A percentile compares a stretch with the other conserved stretches of the same genome.
Evolutionary conservation across 2,329 filamentous ascomycete species (phyloP).

Genomic region (Calonectria pteridis): DNA sequence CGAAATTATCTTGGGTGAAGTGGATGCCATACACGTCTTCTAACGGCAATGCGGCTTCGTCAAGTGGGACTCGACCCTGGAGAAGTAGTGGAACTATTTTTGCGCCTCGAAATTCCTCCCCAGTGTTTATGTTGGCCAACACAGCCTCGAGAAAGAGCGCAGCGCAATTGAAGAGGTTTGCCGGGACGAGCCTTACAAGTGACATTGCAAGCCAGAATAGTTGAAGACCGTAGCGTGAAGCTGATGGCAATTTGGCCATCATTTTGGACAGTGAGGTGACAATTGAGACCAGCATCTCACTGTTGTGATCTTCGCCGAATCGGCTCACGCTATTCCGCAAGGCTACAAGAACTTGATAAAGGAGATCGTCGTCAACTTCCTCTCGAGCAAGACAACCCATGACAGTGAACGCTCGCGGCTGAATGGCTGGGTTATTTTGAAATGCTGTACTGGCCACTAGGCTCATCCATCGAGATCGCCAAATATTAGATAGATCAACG

Average conservation of each 20-base stretch:
- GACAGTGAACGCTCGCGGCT: slow-evolving; percentile 76
- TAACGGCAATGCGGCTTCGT: slow-evolving; percentile 71
- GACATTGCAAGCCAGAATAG: slow-evolving; percentile 79
- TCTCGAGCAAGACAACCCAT: slow-evolving; percentile 80
- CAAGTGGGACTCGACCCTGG: slow-evolving; percentile 70
- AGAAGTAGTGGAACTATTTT: slow-evolving; percentile 71
- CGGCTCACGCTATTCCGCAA: slow-evolving; percentile 74
- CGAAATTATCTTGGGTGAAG: slow-evolving; percentile 74
- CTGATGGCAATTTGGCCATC: slow-evolving; percentile 76
- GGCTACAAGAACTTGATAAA: slow-evolving; percentile 78
- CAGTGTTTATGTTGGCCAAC: slow-evolving; percentile 72
- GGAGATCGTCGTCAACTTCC: slow-evolving; percentile 77
- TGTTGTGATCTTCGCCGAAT: slow-evolving; percentile 73
- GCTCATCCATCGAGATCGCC: slow-evolving; percentile 81
- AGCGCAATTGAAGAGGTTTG: slow-evolving; percentile 73
- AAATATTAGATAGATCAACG: slow-evolving; percentile 74
- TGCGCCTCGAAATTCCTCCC: slow-evolving; percentile 69
- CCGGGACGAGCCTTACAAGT: slow-evolving; percentile 72
- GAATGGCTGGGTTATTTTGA: slow-evolving; percentile 79
- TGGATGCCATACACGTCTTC: slow-evolving; percentile 76
- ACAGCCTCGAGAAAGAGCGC: slow-evolving; percentile 75
- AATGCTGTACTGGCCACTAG: slow-evolving; percentile 79
- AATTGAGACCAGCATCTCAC: slow-evolving; percentile 77
- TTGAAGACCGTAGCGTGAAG: slow-evolving; percentile 76
- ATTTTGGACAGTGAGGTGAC: slow-evolving; percentile 77